These are phyloP conservation scores for Suillus weaverae DNA, from an alignment of 768 basidiomycete genomes.

Conservation along the genomic window DNA sequence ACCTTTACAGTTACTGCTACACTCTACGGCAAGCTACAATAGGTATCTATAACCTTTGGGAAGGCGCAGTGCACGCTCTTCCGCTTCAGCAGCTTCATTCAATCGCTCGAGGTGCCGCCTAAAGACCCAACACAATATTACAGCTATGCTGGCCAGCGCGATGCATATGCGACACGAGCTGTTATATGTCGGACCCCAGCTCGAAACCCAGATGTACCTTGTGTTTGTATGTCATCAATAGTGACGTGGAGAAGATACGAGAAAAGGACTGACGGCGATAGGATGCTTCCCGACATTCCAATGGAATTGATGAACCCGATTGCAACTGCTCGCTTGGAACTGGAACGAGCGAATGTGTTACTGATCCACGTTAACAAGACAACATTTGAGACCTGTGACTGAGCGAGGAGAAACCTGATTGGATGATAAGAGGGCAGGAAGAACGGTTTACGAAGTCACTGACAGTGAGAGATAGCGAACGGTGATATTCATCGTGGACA, in stretches of 20 bases:
- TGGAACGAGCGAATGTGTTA: slow-evolving; percentile 64
- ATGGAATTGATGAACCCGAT: slow-evolving; percentile 9
- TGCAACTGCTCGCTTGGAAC: slow-evolving; percentile 66
- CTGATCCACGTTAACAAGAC: slow-evolving; percentile 52
- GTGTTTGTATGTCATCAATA: neutral
- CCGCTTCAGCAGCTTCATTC: slow-evolving; percentile 38
- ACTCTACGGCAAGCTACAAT: slow-evolving; percentile 26
- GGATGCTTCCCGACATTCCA: slow-evolving; percentile 4
- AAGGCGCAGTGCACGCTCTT: slow-evolving; percentile 35
- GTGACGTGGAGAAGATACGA: slow-evolving; percentile 8
- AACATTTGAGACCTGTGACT: slow-evolving; percentile 66
- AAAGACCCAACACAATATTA: slow-evolving; percentile 48
- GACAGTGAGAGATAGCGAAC: slow-evolving; percentile 59
- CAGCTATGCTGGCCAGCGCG: slow-evolving; percentile 47
- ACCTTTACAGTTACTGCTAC: neutral
- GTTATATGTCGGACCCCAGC: slow-evolving; percentile 67
- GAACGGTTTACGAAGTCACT: slow-evolving; percentile 16
- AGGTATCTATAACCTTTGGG: slow-evolving; percentile 45
- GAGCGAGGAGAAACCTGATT: slow-evolving; percentile 67
- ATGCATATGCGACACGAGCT: slow-evolving; percentile 72
- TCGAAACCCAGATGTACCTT: slow-evolving; percentile 61
- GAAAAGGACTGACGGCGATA: slow-evolving; percentile 8
- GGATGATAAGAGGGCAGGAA: neutral
- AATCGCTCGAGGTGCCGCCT: slow-evolving; percentile 39
- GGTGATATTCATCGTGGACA: slow-evolving; percentile 57